Percentiles rank a stretch among this genome's conserved stretches.
These are phyloP conservation scores for Fusarium acutatum DNA, from an alignment of 2,329 filamentous ascomycete genomes.

Conservation along the genomic window DNA sequence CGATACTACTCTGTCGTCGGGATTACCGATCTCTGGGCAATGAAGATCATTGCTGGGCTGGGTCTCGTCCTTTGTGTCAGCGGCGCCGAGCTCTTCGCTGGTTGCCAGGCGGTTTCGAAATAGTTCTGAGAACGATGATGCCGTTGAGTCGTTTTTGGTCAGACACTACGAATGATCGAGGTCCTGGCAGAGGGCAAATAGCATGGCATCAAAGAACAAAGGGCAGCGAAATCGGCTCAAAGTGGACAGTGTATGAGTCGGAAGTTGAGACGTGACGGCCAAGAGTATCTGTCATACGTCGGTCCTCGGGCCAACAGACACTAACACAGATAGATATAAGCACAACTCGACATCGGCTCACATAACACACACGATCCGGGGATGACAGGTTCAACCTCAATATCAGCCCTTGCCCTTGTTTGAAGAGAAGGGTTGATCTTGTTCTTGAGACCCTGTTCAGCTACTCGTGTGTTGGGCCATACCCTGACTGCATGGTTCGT, in stretches of 20 bases:
- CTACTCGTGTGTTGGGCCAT: neutral
- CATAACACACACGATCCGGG: slow-evolving; percentile 3
- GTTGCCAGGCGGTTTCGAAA: slow-evolving; percentile 22
- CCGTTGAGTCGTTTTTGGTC: neutral
- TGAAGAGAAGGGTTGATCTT: slow-evolving; percentile 1
- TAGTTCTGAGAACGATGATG: slow-evolving; percentile 7
- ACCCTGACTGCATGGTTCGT: neutral
- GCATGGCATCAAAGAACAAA: neutral
- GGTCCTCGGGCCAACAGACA: slow-evolving; percentile 10
- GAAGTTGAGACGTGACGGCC: slow-evolving; percentile 11
- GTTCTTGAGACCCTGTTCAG: neutral
- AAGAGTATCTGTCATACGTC: slow-evolving; percentile 17
- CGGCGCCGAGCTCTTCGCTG: slow-evolving; percentile 28
- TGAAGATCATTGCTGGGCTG: slow-evolving; percentile 30
- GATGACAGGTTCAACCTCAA: slow-evolving; percentile 20
- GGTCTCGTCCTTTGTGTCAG: slow-evolving; percentile 32
- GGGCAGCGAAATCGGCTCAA: neutral
- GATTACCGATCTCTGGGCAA: slow-evolving; percentile 32
- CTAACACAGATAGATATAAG: slow-evolving; percentile 19
- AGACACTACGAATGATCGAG: neutral
- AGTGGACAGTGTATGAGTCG: neutral
- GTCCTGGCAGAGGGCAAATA: neutral
- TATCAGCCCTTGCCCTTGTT: slow-evolving; percentile 11
- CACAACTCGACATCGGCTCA: slow-evolving; percentile 6
- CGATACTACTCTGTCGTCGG: slow-evolving; percentile 19